Evolutionary conservation across 768 basidiomycete genomes (phyloP).

Genomic region (Leucocoprinus leucothites): DNA sequence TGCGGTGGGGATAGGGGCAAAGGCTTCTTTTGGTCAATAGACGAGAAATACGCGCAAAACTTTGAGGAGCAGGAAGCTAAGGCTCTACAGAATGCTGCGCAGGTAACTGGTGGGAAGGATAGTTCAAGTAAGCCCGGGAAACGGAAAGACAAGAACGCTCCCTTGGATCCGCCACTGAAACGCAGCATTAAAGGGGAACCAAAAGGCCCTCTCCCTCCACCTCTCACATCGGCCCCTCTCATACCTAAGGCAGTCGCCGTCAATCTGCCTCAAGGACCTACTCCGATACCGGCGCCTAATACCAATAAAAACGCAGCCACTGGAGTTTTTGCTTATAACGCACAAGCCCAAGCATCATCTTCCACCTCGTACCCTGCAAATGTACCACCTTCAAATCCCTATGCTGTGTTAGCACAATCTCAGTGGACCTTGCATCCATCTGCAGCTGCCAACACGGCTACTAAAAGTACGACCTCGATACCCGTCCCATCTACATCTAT

Average conservation of each 20-base stretch:
- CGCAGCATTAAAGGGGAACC: constrained; percentile 65
- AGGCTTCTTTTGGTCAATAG: constrained; percentile 92
- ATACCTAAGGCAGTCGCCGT: constrained; percentile 36
- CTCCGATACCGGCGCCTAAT: constrained; percentile 19
- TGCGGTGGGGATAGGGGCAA: constrained; percentile 85
- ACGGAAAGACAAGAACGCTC: constrained; percentile 59
- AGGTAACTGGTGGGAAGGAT: constrained; percentile 29
- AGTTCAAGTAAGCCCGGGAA: constrained; percentile 31
- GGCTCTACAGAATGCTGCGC: constrained; percentile 36
- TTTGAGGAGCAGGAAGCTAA: constrained; percentile 72
- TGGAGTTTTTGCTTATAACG: constrained; percentile 39
- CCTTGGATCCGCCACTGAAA: constrained; percentile 64
- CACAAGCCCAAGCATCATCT: constrained; percentile 26
- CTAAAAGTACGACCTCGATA: constrained; percentile 23
- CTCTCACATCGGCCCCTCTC: constrained; percentile 64
- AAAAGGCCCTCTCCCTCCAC: constrained; percentile 64
- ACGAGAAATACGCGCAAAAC: constrained; percentile 64
- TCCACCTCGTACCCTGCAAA: constrained; percentile 15
- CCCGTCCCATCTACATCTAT: constrained; percentile 17
- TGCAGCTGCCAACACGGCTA: constrained; percentile 16
- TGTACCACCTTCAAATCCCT: constrained; percentile 31
- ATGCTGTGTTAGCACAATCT: constrained; percentile 31
- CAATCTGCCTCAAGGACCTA: constrained; percentile 20
- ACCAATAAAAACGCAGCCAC: constrained; percentile 29
- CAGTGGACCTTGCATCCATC: constrained; percentile 32